Evolutionary conservation across 2,329 filamentous ascomycete species (phyloP), one percentile per base, ranked within the genome.

Genomic region (Stemphylium lycopersici): DNA sequence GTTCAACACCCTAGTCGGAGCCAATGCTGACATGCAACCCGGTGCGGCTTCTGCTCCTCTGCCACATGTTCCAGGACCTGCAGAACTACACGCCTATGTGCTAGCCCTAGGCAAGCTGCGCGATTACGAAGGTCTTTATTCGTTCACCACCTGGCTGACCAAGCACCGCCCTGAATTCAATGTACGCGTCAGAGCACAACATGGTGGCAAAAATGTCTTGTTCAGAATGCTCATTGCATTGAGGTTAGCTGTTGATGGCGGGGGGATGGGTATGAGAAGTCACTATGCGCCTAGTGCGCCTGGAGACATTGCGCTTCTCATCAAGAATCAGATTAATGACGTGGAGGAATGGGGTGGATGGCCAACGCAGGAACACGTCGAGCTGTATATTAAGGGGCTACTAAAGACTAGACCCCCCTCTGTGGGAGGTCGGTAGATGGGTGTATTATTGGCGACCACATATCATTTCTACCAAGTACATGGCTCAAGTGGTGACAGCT

Each of bases 41-140:
- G 3, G 26, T 6, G 33, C 42, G 15, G 15, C 22, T 10, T 20
- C 45, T 37, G 16, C 22, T 7, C 42, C 71, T 6, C 70, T 82
- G 2, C 72, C 80, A 6, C 73, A 78, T 33, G 69, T 77, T 11
- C 76, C 87, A 10, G 70, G 71, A 8, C 80, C 82, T 6, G 73
- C 73, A 16, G 72, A 80, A 33, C 67, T 85, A 1, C 84, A 89
- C 62, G 76, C 78, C 2, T 89, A 90, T 67, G 80, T 91, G 69
- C 81, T 86, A 41, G 80, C 84, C 1, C 76, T 91, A 18, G 88
- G 84, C 1, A 80, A 83, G 47, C 71, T 86, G n/a, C 82, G 81
- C 32, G 85, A 90, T 59, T 78, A 79, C 43, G 75, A 81, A 2
- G 84, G 82, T 44, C 84, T 91, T 68, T 78, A 82, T 4, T 76